Evolutionary conservation across 495 filamentous ascomycete genomes (phyloP).

Genomic region (Tuber indicum): DNA sequence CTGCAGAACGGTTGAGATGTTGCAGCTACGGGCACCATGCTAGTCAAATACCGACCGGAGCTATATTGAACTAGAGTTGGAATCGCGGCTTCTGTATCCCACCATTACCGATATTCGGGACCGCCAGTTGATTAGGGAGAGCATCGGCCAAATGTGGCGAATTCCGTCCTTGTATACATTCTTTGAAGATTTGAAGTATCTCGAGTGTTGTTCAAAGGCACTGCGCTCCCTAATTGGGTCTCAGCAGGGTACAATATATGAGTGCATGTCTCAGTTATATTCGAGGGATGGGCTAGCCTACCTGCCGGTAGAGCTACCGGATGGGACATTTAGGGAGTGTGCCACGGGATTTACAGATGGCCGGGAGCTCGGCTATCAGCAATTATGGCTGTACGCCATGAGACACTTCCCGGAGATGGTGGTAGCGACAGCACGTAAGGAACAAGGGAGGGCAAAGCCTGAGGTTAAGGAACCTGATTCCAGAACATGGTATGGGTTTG

Average conservation of each 20-base stretch:
- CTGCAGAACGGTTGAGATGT: neutral
- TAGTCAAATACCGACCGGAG: neutral
- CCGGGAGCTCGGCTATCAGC: conserved; percentile 11
- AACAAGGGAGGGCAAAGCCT: conserved; percentile 12
- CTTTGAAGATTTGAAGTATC: conserved; percentile 14
- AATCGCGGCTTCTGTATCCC: neutral
- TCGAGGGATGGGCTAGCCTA: neutral
- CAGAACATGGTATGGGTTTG: conserved; percentile 3
- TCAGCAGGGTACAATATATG: neutral
- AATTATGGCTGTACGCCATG: conserved; percentile 19
- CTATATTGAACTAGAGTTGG: neutral
- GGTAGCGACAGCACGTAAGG: neutral
- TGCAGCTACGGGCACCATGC: conserved; percentile 8
- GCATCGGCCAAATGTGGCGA: neutral
- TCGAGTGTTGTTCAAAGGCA: conserved; percentile 1
- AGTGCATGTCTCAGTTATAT: neutral
- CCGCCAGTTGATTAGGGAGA: neutral
- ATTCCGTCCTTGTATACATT: conserved; percentile 14
- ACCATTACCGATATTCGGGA: neutral
- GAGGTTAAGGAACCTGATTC: neutral
- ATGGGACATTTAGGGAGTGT: neutral
- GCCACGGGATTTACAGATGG: neutral
- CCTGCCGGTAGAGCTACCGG: neutral
- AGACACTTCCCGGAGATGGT: conserved; percentile 18
- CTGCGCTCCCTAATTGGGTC: neutral